Evolutionary conservation across 2,329 filamentous ascomycete species (phyloP).

Genomic region (Beauveria varroae): DNA sequence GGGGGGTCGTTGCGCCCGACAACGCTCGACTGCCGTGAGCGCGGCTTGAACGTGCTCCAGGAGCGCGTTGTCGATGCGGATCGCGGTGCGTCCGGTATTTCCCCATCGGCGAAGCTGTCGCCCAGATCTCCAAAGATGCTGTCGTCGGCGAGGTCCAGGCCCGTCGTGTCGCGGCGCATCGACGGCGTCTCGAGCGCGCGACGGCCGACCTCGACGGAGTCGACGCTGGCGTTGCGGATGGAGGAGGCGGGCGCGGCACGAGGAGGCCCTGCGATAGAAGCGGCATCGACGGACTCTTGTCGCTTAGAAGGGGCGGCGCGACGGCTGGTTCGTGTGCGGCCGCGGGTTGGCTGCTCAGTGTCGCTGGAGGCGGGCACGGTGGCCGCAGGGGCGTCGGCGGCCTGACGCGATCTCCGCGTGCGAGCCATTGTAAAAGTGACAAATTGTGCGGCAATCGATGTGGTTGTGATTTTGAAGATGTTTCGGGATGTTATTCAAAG

Average conservation of each 20-base stretch:
- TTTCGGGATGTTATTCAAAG: not conserved
- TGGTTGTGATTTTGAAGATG: not conserved
- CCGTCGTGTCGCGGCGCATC: conserved; percentile 35
- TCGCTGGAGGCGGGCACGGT: conserved; percentile 10
- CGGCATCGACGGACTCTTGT: conserved; percentile 4
- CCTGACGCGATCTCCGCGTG: conserved; percentile 24
- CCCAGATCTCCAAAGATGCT: conserved; percentile 40
- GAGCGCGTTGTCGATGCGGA: conserved; percentile 40
- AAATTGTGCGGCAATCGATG: not conserved
- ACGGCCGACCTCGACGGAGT: conserved; percentile 31
- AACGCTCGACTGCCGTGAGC: conserved; percentile 43
- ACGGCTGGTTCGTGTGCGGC: conserved; percentile 15
- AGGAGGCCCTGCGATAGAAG: conserved; percentile 15
- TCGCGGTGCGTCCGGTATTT: conserved; percentile 24
- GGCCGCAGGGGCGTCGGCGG: conserved; percentile 15
- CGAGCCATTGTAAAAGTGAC: conserved; percentile 20
- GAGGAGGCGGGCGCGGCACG: conserved; percentile 9
- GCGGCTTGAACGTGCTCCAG: conserved; percentile 37
- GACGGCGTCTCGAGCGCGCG: conserved; percentile 26
- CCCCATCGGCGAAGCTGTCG: conserved; percentile 34
- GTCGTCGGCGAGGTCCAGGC: conserved; percentile 40
- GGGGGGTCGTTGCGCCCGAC: conserved; percentile 42
- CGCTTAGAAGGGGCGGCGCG: not conserved
- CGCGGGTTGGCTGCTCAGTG: conserved; percentile 19
- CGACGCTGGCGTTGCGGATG: conserved; percentile 19